Base-by-base conservation (phyloP, 2,329 filamentous ascomycete species). In the Aureobasidium sp. region DNA sequence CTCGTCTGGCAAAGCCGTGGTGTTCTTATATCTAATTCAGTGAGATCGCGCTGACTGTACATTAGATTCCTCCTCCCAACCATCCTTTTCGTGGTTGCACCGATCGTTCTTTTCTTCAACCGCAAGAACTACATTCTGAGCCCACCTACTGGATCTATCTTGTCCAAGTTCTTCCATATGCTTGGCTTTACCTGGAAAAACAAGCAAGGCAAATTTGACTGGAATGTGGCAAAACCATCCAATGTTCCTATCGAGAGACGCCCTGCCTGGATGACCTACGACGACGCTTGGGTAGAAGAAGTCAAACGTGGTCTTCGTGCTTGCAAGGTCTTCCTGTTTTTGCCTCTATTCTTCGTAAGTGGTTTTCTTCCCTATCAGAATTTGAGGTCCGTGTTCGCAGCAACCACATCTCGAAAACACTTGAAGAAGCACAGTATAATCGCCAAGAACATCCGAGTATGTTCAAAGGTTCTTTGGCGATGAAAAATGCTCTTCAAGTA, bases 261-360 rank as follows among this genome's bases (percentile, higher is more conserved):
- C 61, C 88, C 88, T 0, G 44, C 61, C 0, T 92, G 88, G 88
- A 91, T 92, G 87, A 66, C 86, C 0, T 91, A 91, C 67, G 89
- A 93, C 65, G 90, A 93, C 67, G 84, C 84, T 58, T 93, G 89
- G 88, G 89, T 91, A 44, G 86, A 89, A 5, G 87, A 91, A 70
- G 78, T 91, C 53, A 87, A 87, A 74, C 84, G 86, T 55, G 82
- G 82, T 17, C 73, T 86, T 48, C 71, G 79, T 71, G 88, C 87
- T 20, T 91, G 88, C 78, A 85, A 86, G 68, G 87, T 90, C 62
- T 90, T 90, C 63, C 66, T 75, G 47, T 79, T 76, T 69, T 75
- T 76, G 59, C 78, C 78, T 0, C 71, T 80, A 5, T 80, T 79
- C 66, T 93, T 37, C 88, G 39, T 58, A 37, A 31, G 51, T 55